Base-by-base conservation (phyloP, 164 flowering plant genomes). In the Liriodendron chinense region DNA sequence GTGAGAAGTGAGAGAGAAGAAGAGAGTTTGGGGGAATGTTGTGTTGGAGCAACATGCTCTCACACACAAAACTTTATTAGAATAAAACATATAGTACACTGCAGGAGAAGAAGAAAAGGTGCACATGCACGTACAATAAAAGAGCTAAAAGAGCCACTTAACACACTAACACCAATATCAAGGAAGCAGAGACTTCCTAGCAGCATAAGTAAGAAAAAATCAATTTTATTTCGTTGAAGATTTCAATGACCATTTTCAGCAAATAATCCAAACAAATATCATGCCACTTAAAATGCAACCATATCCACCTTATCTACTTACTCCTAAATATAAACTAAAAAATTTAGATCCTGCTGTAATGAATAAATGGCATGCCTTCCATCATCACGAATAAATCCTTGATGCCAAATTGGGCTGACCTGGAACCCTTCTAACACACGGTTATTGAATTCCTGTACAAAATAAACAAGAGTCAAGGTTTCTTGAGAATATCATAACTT, bases 331-430 rank as follows among this genome's bases (percentile, higher is more conserved):
- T 23, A 68, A 5, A 56, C 61, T 75, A n/a, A 14, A 65, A 59
- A 77, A 65, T 21, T 25, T 68, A 62, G 63, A 73, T 59, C 10
- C 23, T 34, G 66, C 18, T 26, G 47, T 22, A 64, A 48, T 34
- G 24, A 59, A 57, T 24, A 22, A 26, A 59, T 68, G 70, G 22
- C 72, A 65, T 83, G 90, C 99, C 99, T 92, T 78, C 94, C 98
- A 88, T 93, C 93, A 84, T 96, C 97, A 69, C 85, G 76, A 74
- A 96, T 91, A 71, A 72, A 90, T 20, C 99, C 99, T 86, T 96
- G 99, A 84, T 96, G 79, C 99, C 99, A 93, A 76, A 96, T 84
- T 71, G 99, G 99, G 79, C 77, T 90, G 71, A 90, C 98, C 81
- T 93, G 99, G 80, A 96, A 93, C 22, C 99, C 99, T 86, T 96